Percentiles rank a stretch among this genome's conserved stretches.
Conservation (phyloP, 495 filamentous ascomycete genomes). For the Penicillium roqueforti region DNA sequence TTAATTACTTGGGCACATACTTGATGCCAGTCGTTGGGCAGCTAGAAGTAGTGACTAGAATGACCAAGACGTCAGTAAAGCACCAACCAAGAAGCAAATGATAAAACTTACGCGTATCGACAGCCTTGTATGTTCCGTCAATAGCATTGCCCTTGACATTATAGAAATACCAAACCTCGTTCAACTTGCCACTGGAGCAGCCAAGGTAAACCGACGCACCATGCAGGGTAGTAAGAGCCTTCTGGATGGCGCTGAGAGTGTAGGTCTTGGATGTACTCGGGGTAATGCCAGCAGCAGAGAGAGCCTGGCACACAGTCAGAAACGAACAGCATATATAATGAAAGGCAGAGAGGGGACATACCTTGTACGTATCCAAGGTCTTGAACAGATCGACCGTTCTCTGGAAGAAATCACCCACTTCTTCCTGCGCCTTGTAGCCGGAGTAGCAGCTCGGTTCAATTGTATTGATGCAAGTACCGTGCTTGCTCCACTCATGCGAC, state of each 20-base stretch:
- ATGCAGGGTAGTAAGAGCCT: conserved; percentile 54
- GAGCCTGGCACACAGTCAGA: conserved; percentile 35
- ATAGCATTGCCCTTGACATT: conserved; percentile 69
- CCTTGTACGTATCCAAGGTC: conserved; percentile 55
- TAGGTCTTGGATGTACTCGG: conserved; percentile 60
- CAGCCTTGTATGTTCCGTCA: conserved; percentile 61
- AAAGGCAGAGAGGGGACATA: conserved; percentile 20
- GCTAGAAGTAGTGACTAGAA: conserved; percentile 47
- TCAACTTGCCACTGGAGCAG: conserved; percentile 55
- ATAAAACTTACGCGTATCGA: conserved; percentile 41
- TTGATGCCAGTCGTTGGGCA: conserved; percentile 55
- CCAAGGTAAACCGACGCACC: conserved; percentile 59
- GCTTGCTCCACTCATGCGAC: conserved; percentile 81
- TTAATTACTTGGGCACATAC: conserved; percentile 52
- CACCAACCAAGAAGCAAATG: background rate
- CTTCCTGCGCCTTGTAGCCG: conserved; percentile 54
- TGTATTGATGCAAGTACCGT: conserved; percentile 59
- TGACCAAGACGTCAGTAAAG: background rate
- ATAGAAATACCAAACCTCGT: conserved; percentile 74
- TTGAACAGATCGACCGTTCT: conserved; percentile 58
- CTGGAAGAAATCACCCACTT: conserved; percentile 56
- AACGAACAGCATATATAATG: background rate
- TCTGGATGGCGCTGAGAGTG: conserved; percentile 54
- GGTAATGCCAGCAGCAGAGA: conserved; percentile 59
- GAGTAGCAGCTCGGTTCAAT: conserved; percentile 71